Conservation (phyloP, 768 basidiomycete species). For the Scleroderma bovista region DNA sequence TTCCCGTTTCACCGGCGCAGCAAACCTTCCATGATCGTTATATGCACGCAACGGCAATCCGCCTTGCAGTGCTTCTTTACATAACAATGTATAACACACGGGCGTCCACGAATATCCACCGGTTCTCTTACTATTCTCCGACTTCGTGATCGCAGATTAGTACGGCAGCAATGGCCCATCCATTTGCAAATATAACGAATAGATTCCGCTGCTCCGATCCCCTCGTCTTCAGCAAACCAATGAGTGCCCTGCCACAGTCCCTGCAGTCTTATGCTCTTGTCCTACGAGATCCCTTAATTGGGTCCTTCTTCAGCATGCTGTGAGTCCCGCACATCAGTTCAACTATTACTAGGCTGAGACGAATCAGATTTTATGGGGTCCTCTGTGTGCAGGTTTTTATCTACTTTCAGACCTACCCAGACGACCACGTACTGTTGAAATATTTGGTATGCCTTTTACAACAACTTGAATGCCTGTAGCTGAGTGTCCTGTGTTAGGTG, state of each 20-base stretch:
- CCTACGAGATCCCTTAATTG: neutral
- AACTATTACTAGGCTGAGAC: neutral
- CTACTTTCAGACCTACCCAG: conserved; percentile 6
- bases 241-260: neutral
- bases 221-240: neutral
- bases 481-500: neutral
- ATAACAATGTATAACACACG: no score
- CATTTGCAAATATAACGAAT: no score
- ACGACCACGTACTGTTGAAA: conserved; percentile 3
- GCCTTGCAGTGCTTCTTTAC: no score
- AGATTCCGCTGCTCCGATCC: no score
- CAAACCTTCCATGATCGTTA: no score
- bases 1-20: no score
- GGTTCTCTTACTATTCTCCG: no score
- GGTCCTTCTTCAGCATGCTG: neutral
- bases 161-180: no score
- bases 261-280: neutral
- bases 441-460: neutral
- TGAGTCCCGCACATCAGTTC: neutral
- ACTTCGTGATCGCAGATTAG: no score
- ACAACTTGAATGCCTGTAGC: neutral
- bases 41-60: no score
- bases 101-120: no score
- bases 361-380: conserved; percentile 6
- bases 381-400: conserved; percentile 7